Percentiles rank a stretch among this genome's conserved stretches.
These are phyloP conservation scores for Yamadazyma pseudoaaseri DNA, from an alignment of 1,139 yeast species.

Conservation along the genomic window DNA sequence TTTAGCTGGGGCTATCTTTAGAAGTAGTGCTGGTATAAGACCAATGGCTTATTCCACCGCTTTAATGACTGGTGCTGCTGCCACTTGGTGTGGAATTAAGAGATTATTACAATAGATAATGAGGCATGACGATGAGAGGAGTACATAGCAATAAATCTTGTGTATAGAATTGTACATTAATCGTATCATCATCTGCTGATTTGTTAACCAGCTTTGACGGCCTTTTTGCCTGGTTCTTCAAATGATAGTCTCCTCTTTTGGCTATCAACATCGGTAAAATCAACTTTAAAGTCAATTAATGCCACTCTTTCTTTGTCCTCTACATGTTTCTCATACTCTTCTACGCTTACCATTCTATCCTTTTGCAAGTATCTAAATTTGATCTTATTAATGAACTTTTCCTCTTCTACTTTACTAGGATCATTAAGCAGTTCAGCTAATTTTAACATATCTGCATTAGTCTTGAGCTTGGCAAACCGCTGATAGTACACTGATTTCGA, in stretches of 20 bases:
- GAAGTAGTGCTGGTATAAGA: constrained; percentile 77
- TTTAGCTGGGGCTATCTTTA: constrained; percentile 86
- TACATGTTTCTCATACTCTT: constrained; percentile 16
- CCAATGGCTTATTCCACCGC: constrained; percentile 90
- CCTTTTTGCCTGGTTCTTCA: constrained; percentile 4
- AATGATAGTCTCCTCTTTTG: constrained; percentile 8
- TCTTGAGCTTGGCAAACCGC: constrained; percentile 54
- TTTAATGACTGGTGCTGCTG: constrained; percentile 87
- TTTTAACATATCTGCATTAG: constrained; percentile 48
- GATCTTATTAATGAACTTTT: constrained; percentile 25
- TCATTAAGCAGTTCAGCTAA: constrained; percentile 27
- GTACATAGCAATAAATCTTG: constrained; percentile 15
- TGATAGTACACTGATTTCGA: constrained; percentile 69
- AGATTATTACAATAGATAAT: constrained; percentile 30
- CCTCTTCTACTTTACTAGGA: constrained; percentile 19
- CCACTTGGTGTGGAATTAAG: constrained; percentile 88
- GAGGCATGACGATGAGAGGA: not conserved
- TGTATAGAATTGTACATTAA: constrained; percentile 15
- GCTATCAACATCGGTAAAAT: constrained; percentile 4
- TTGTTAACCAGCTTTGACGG: not conserved
- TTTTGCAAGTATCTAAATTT: constrained; percentile 35
- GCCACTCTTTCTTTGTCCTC: not conserved
- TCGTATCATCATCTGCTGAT: constrained; percentile 4
- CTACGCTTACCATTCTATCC: constrained; percentile 21
- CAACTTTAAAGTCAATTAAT: constrained; percentile 3